Conservation (phyloP, 2,329 filamentous ascomycete genomes). For the Myriosclerotinia duriaeana region DNA sequence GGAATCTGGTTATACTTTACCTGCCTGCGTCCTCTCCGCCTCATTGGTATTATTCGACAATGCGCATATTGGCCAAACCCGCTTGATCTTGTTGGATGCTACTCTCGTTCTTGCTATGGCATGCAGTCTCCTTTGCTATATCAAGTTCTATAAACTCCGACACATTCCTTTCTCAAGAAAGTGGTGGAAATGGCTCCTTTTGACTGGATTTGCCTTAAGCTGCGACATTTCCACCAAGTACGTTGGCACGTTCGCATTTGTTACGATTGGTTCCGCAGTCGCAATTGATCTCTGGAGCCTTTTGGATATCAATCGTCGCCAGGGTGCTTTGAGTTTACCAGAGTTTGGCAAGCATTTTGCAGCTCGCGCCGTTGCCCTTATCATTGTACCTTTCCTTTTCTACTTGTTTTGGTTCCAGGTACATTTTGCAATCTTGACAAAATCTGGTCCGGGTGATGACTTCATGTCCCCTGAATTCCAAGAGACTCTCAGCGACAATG, state of each 20-base stretch:
- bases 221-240: slow-evolving; percentile 99
- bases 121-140: slow-evolving; percentile 87
- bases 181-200: slow-evolving; percentile 99
- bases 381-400: slow-evolving; percentile 91
- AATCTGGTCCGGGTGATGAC: slow-evolving; percentile 92
- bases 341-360: slow-evolving; percentile 87
- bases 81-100: slow-evolving; percentile 90
- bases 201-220: slow-evolving; percentile 91
- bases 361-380: slow-evolving; percentile 81
- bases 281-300: slow-evolving; percentile 94
- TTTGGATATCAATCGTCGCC: slow-evolving; percentile 80
- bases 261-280: slow-evolving; percentile 93
- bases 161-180: slow-evolving; percentile 88
- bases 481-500: slow-evolving; percentile 91
- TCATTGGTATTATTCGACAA: slow-evolving; percentile 93
- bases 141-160: slow-evolving; percentile 95
- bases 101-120: slow-evolving; percentile 96
- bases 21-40: slow-evolving; percentile 83
- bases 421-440: slow-evolving; percentile 84
- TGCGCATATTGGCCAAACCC: slow-evolving; percentile 93
- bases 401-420: slow-evolving; percentile 99
- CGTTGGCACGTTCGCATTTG: slow-evolving; percentile 92
- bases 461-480: slow-evolving; percentile 99
- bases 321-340: slow-evolving; percentile 74
- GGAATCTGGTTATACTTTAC: slow-evolving; percentile 97